Evolutionary conservation across 1,139 yeast species (phyloP), one percentile per base, ranked within the genome.

Genomic region (Candida sp.): DNA sequence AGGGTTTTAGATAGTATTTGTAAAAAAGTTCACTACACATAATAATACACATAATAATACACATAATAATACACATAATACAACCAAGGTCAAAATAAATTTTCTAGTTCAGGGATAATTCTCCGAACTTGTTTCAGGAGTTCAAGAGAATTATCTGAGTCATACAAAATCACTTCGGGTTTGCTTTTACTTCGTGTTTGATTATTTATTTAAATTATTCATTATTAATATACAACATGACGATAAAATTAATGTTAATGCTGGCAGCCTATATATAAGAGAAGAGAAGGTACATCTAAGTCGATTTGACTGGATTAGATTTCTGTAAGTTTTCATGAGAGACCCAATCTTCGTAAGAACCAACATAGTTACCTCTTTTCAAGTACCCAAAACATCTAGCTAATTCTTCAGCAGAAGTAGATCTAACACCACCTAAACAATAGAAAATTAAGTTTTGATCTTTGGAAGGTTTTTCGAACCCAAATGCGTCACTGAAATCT

Each of bases 351-450:
- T 79, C 82, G 65, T 82, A 87, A 7, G 96, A 87, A 5, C 98
- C 98, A 34, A 76, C 68, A 65, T 91, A 86, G 58, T 85, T 83
- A 44, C 88, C 87, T 55, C 91, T 74, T 51, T 86, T 78, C 47
- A 79, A 72, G 66, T 90, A 93, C 15, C 98, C 99, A 66, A 84
- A 87, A 29, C 96, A 86, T 50, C 82, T 81, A 22, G 98, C 99
- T 58, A 91, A 74, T 57, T 87, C 95, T 59, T 90, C 97, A 37
- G 97, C 95, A 46, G 90, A 89, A 39, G 90, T 77, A 36, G 96
- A 86, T 70, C 99, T 82, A 39, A 90, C 87, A 43, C 99, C 99
- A 5, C 88, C 96, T 45, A 87, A 81, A 68, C 99, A 93, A 68
- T 91, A 91, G 66, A 93, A 91, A 36, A 93, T 79, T 60, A 93